Base-by-base conservation (phyloP, 2,329 filamentous ascomycete species). In the Penicillium psychrosexuale region DNA sequence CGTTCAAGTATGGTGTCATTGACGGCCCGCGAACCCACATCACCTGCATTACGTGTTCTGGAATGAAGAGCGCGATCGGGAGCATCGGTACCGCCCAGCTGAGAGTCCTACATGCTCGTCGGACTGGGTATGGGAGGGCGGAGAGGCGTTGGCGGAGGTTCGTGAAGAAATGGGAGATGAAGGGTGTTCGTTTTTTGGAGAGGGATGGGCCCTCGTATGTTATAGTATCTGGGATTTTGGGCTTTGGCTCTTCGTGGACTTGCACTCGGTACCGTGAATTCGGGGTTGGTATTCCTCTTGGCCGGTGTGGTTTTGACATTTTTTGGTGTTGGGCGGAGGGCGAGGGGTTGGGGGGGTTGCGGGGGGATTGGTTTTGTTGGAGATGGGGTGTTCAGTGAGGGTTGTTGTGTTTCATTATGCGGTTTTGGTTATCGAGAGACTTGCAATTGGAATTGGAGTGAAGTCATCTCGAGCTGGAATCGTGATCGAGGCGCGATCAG, bases 1-100 rank as follows among this genome's bases (percentile, higher is more conserved):
- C 78, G 66, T 92, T 92, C 51, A 93, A 76, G 58, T 85, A 87
- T 1, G 90, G 90, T 52, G 87, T 87, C 90, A 94, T 94, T 19
- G 87, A 91, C 5, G 73, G 72, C 0, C 78, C 78, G 13, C 66
- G 67, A 42, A 79, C 75, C 66, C 71, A 72, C 67, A 76, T 74
- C 27, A 76, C 60, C 33, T 74, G 69, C 44, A 71, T 57, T 37
- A 77, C 67, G 57, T 79, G 70, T 53, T 75, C 71, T 24, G 69
- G 67, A 61, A 78, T 65, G 56, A 76, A 72, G 9, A 72, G 62
- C 0, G 69, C 59, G 54, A 77, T 73, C 1, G 76, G 73, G 15
- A 73, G 48, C 15, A 73, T 51, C 9, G 74, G 69, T 2, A 64
- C 66, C n/a, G 71, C 47, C 48, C 69, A 47, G 38, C 68, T 65